These are phyloP conservation scores for Theileria annulata DNA, from an alignment of 169 alveolate genomes.

Conservation along the genomic window DNA sequence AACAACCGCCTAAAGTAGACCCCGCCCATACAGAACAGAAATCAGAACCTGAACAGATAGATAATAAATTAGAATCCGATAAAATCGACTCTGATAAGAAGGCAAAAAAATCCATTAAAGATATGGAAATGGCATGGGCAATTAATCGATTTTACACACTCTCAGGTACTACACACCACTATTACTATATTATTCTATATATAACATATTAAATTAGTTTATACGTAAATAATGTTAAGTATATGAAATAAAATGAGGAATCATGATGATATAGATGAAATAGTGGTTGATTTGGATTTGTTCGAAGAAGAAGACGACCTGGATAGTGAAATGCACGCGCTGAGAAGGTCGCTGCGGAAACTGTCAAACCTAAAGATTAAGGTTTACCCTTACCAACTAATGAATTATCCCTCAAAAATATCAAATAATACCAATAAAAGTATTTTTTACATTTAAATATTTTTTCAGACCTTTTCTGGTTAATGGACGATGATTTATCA, in stretches of 20 bases:
- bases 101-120: not conserved
- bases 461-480: slow-evolving; percentile 7
- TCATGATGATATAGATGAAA: slow-evolving; percentile 1
- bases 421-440: not conserved
- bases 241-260: too few species aligned
- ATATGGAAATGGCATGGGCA: slow-evolving; percentile 32
- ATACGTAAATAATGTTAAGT: slow-evolving; percentile 22
- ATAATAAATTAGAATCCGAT: not conserved
- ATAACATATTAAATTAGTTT: slow-evolving; percentile 2
- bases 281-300: slow-evolving; percentile 9
- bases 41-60: not conserved
- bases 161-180: not conserved
- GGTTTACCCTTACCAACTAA: slow-evolving; percentile 30
- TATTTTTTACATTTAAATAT: not conserved
- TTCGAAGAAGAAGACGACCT: slow-evolving; percentile 13
- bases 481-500: not conserved
- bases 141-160: slow-evolving; percentile 15
- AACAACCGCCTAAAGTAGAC: slow-evolving; percentile 20
- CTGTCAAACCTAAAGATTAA: slow-evolving; percentile 1
- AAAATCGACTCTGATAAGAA: slow-evolving; percentile 2
- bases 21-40: not conserved
- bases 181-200: not conserved
- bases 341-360: slow-evolving; percentile 1
- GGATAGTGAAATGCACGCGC: not conserved
- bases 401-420: slow-evolving; percentile 9